Percentiles rank a stretch among this genome's conserved stretches.
These are phyloP conservation scores for Chlorella sp. DNA, from an alignment of 139 green algal species.

Conservation along the genomic window DNA sequence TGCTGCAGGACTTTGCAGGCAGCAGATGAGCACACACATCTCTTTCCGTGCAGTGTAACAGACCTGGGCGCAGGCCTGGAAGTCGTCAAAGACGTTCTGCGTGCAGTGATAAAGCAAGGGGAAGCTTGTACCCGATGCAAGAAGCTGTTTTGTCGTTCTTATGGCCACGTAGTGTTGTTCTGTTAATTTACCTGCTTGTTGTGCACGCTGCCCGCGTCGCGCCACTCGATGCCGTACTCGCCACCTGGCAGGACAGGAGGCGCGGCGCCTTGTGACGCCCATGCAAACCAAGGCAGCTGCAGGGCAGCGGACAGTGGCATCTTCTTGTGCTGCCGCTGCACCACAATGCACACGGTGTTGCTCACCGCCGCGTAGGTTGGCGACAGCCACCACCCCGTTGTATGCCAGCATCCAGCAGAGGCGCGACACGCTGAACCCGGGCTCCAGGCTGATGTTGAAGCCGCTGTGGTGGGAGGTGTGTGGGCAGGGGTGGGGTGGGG, in stretches of 20 bases:
- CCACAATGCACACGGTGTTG: no score
- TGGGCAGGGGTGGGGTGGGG: not conserved
- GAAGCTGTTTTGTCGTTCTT: not conserved
- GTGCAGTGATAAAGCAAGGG: constrained; percentile 13
- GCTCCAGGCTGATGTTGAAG: constrained; percentile 92
- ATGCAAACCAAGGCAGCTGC: no score
- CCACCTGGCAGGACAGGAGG: constrained; percentile 57
- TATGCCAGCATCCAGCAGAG: constrained; percentile 68
- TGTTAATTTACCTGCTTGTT: constrained; percentile 26
- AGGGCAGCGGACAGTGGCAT: no score
- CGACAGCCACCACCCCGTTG: constrained; percentile 63
- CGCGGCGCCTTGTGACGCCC: no score
- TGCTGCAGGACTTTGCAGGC: no score
- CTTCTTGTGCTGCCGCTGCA: no score
- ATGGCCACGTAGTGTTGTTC: no score
- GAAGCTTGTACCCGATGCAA: not conserved
- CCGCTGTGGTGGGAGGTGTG: constrained; percentile 54
- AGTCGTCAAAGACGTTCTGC: constrained; percentile 95
- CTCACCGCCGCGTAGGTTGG: constrained; percentile 80
- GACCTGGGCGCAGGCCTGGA: constrained; percentile 71
- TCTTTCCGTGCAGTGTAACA: no score
- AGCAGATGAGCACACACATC: no score
- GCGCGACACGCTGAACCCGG: constrained; percentile 68
- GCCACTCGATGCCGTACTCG: constrained; percentile 93
- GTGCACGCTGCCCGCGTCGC: constrained; percentile 69